Evolutionary conservation across 2,329 filamentous ascomycete species (phyloP), one percentile per base, ranked within the genome.

Genomic region (Ambrosiella xylebori): DNA sequence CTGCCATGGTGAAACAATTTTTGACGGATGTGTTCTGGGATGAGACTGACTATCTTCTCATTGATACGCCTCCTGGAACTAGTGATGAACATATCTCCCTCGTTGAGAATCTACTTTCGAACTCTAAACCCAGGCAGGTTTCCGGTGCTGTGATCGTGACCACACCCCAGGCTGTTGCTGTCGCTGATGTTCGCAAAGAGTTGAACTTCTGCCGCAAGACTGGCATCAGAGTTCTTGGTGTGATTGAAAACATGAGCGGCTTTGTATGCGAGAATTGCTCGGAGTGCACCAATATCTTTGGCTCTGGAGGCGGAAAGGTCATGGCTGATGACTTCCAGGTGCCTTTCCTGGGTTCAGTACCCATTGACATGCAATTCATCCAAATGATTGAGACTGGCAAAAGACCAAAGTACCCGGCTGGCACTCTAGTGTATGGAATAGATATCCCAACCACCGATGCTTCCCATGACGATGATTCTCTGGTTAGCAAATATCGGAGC

Each of bases 1-100:
- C 93, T 3, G 93, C 93, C 55, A 98, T 98, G 93, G 88, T 98
- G 60, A 82, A 90, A 45, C 93, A 98, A 69, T 98, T 98, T 67
- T 75, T 98, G 36, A 85, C 86, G 1, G 90, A 96, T 66, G 90
- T 96, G 3, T 76, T 88, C 37, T 97, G 93, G 93, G 79, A 81
- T 57, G 79, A 84, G 27, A 80, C 88, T n/a, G 91, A 97, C 68
- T 97, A 88, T 67, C 76, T 98, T 0, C 79, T 98, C 60, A 88
- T 98, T 66, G 93, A 98, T 70, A 98, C 93, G 2, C 93, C 93
- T 11, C 93, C 93, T 0, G 93, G 93, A 2, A 98, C 93, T 1
- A 93, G 86, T 61, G 93, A 98, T 70, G 93, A 98, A 71, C 93
- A 97, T 68, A 97, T 98, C 54, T 93, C 89, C 0, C 81, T 96